Base-by-base conservation (phyloP, 805 yeast genomes). In the Candida insectalens region DNA sequence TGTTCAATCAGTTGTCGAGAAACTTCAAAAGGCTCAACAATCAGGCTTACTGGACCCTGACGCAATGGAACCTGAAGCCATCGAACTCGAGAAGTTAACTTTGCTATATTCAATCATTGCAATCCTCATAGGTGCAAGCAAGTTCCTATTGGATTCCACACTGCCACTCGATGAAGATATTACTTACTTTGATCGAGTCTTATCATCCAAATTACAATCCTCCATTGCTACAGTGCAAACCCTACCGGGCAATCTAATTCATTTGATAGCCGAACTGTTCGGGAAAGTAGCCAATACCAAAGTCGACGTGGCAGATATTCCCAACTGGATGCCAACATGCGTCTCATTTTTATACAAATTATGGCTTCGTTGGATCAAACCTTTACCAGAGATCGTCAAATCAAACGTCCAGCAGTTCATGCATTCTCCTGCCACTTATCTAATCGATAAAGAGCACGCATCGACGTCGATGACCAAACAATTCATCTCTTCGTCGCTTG, bases 171-270 rank as follows among this genome's bases (percentile, higher is more conserved):
- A 53, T 16, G 63, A 62, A 27, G 69, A 67, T 40, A 42, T 70
- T n/a, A 51, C 52, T 21, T 74, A 71, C 45, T 73, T 67, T 61
- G 69, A 70, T 19, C 33, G 50, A 2, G 47, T 63, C 0, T 43
- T 58, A 3, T 43, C 57, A 9, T 60, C 66, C 4, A 48, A 47
- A 2, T 41, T 47, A 14, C 55, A 60, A 19, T 37, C 55, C 13
- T 32, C 49, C 3, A 14, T 66, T 1, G 68, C 68, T 37, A 43
- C 65, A 1, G 15, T 68, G 6, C 77, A 68, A 45, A 57, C 55
- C 0, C 39, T 57, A 6, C 69, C 67, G 5, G 14, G 27, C 3
- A 51, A 55, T n/a, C 6, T 45, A 0, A 32, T 25, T 14, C 18
- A 33, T 2, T 32, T 54, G 6, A n/a, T 19, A 12, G 17, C 17